phyloP scores from a whole-genome alignment of 2,329 filamentous ascomycete genomes.

The Lachnellula arida region DNA sequence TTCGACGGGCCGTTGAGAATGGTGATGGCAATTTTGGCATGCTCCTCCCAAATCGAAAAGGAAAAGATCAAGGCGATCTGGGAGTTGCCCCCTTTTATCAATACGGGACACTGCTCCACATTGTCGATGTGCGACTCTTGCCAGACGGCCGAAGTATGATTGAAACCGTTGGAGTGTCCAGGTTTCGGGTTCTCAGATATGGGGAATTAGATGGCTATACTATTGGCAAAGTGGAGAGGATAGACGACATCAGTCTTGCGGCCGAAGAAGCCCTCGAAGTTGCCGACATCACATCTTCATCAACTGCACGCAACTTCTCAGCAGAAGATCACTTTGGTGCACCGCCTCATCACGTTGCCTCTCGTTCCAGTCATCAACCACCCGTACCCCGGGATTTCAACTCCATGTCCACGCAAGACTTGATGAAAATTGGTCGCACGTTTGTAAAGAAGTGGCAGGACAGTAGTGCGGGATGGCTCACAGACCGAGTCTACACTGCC shows the following conservation, averaged over 20 bases:
- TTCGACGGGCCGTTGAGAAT: slow-evolving; percentile 66
- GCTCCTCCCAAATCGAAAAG: slow-evolving; percentile 63
- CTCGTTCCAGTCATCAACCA: background rate
- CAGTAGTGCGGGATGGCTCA: slow-evolving; percentile 69
- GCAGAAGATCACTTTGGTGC: slow-evolving; percentile 17
- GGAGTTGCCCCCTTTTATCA: slow-evolving; percentile 57
- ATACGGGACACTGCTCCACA: slow-evolving; percentile 73
- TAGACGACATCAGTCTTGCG: slow-evolving; percentile 76
- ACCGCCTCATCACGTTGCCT: slow-evolving; percentile 14
- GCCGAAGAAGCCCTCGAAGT: slow-evolving; percentile 77
- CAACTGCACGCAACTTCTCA: slow-evolving; percentile 13
- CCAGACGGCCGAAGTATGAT: slow-evolving; percentile 78
- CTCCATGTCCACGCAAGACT: slow-evolving; percentile 57
- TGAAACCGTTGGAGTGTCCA: slow-evolving; percentile 69
- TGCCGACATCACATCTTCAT: slow-evolving; percentile 46
- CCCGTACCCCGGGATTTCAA: slow-evolving; percentile 27
- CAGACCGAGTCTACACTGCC: slow-evolving; percentile 63
- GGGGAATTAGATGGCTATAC: slow-evolving; percentile 70
- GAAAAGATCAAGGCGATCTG: slow-evolving; percentile 47
- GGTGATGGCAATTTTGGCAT: slow-evolving; percentile 78
- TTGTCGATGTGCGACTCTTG: slow-evolving; percentile 68
- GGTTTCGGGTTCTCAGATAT: slow-evolving; percentile 67
- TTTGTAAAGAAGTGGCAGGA: slow-evolving; percentile 68
- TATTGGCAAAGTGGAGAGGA: slow-evolving; percentile 67
- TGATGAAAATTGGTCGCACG: slow-evolving; percentile 60